phyloP scores from a whole-genome alignment of 176 grass and related monocot genomes.

The Oryza glaberrima region DNA sequence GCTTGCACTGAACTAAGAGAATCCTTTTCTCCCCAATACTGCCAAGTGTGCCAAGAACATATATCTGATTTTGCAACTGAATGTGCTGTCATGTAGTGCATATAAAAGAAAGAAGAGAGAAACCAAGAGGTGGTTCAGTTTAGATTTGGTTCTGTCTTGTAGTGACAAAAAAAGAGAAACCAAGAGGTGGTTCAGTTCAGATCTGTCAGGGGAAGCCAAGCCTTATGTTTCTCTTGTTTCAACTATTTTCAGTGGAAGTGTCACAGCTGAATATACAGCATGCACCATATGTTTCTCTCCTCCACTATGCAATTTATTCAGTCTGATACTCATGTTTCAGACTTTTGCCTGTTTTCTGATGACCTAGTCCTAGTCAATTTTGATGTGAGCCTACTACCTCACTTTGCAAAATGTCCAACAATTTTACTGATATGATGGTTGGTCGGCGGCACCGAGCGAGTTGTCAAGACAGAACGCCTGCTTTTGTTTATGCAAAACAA shows the following conservation, averaged over 20 bases:
- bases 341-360: too few species aligned
- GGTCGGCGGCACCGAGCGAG: not conserved
- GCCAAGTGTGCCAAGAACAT: not conserved
- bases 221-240: not conserved
- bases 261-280: not conserved
- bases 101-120: not conserved
- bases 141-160: conserved; percentile 5
- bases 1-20: not conserved
- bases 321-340: not conserved
- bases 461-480: not conserved
- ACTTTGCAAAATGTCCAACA: not conserved
- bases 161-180: not conserved
- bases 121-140: not conserved
- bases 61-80: not conserved
- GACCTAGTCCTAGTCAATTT: not conserved
- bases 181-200: not conserved
- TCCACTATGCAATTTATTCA: not conserved
- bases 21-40: not conserved
- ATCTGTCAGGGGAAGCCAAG: not conserved
- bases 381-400: not conserved
- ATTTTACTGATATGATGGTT: not conserved
- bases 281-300: not conserved
- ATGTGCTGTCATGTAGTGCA: not conserved
- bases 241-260: not conserved
- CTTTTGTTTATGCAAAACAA: not conserved